phyloP scores from a whole-genome alignment of 306 rosid species.

The Malus asiatica region DNA sequence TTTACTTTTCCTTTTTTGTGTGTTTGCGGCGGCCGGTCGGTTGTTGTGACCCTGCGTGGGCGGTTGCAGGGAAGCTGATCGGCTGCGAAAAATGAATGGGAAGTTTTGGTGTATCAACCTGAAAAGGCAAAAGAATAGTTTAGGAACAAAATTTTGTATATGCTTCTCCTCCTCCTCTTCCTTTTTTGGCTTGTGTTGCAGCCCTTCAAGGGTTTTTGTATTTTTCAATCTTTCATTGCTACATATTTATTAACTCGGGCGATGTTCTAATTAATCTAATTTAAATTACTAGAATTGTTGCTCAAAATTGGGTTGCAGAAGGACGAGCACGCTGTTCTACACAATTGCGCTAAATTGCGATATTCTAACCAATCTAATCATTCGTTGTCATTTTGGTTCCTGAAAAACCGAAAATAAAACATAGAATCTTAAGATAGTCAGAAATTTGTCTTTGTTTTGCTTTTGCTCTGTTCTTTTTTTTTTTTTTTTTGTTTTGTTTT shows the following conservation, averaged over 20 bases:
- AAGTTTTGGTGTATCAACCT: background rate
- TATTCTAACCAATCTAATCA: background rate
- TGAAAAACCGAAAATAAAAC: background rate
- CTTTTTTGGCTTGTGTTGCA: too few species aligned
- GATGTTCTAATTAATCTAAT: too few species aligned
- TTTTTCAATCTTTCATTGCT: too few species aligned
- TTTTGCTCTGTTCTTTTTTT: background rate
- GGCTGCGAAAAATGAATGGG: background rate
- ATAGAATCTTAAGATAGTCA: background rate
- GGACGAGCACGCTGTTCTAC: too few species aligned
- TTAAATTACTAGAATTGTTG: too few species aligned
- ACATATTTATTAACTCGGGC: too few species aligned
- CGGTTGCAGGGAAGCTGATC: background rate
- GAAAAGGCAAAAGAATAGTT: background rate
- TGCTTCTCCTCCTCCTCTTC: background rate
- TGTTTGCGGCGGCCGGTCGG: background rate
- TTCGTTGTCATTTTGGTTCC: constrained; percentile 1
- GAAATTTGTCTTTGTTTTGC: background rate
- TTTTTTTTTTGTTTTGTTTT: too few species aligned
- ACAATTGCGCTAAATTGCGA: too few species aligned
- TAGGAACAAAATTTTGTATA: background rate
- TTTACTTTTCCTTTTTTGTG: background rate
- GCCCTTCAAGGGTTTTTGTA: too few species aligned
- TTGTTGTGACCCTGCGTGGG: too few species aligned
- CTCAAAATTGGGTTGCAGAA: too few species aligned